A percentile compares a stretch with the other conserved stretches of the same genome.
phyloP scores from a whole-genome alignment of 1,284 basidiomycete genomes.

The Fistulinella staudtii region DNA sequence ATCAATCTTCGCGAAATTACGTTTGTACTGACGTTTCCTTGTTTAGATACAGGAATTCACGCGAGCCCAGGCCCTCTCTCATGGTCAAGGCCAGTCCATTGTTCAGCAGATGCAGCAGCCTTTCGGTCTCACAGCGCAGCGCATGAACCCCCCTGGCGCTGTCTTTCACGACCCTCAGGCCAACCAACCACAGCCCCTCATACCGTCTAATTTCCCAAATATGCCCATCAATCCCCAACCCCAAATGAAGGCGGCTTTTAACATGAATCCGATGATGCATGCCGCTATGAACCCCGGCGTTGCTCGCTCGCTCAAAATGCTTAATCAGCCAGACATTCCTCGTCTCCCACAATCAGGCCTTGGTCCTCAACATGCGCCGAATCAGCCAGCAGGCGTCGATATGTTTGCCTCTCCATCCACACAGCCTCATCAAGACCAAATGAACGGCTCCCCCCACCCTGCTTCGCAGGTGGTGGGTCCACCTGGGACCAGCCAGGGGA shows the following conservation, averaged over 20 bases:
- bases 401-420: constrained; percentile 43
- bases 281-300: constrained; percentile 32
- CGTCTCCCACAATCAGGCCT: constrained; percentile 33
- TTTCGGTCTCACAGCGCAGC: constrained; percentile 36
- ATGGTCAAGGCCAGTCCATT: constrained; percentile 33
- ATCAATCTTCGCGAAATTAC: constrained; percentile 13
- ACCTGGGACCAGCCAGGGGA: constrained; percentile 20
- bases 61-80: constrained; percentile 40
- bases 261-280: constrained; percentile 39
- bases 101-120: constrained; percentile 40
- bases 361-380: constrained; percentile 31
- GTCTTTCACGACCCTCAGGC: constrained; percentile 43
- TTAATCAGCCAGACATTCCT: constrained; percentile 41
- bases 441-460: constrained; percentile 48
- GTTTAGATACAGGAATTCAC: constrained; percentile 49
- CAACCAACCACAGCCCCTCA: constrained; percentile 38
- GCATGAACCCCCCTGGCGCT: constrained; percentile 27
- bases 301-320: constrained; percentile 47
- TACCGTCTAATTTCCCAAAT: constrained; percentile 39
- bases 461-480: constrained; percentile 23
- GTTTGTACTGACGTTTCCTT: constrained; percentile 19
- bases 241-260: constrained; percentile 28
- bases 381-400: constrained; percentile 35
- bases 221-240: constrained; percentile 32
- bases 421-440: constrained; percentile 38